A percentile compares a stretch with the other conserved stretches of the same genome.
These are phyloP conservation scores for Anaeromyces robustus DNA, from an alignment of 192 early-diverging fungal genomes.

Conservation along the genomic window DNA sequence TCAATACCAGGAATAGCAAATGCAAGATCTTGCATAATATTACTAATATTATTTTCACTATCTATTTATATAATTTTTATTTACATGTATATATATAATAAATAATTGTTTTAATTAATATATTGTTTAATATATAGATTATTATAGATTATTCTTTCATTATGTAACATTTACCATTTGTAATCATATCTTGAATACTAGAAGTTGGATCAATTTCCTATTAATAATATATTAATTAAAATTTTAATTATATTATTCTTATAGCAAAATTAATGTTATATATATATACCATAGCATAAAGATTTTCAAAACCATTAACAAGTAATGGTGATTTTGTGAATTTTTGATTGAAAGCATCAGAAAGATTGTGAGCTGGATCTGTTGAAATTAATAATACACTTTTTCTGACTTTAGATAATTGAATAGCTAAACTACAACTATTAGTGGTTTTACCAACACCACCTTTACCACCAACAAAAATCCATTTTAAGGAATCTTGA, in stretches of 20 bases:
- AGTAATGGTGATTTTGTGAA: slow-evolving; percentile 90
- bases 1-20: slow-evolving; percentile 99
- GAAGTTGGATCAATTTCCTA: slow-evolving; percentile 98
- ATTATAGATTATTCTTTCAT: background rate
- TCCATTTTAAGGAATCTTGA: slow-evolving; percentile 91
- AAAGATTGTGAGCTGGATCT: slow-evolving; percentile 98
- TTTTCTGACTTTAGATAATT: slow-evolving; percentile 77
- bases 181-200: slow-evolving; percentile 97
- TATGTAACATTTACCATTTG: slow-evolving; percentile 40
- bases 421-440: slow-evolving; percentile 81
- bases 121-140: slow-evolving; percentile 7
- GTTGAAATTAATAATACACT: slow-evolving; percentile 95
- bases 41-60: slow-evolving; percentile 60
- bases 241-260: background rate
- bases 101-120: background rate
- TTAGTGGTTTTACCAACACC: slow-evolving; percentile 80
- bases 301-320: slow-evolving; percentile 86
- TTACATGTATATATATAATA: slow-evolving; percentile 2
- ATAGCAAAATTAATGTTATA: no score
- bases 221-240: background rate
- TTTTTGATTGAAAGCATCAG: slow-evolving; percentile 98
- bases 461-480: slow-evolving; percentile 98
- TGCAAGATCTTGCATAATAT: slow-evolving; percentile 91
- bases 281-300: slow-evolving; percentile 75
- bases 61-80: slow-evolving; percentile 12